Percentiles rank a stretch among this genome's conserved stretches.
Evolutionary conservation across 768 basidiomycete species (phyloP).

Genomic region (Postia placenta): DNA sequence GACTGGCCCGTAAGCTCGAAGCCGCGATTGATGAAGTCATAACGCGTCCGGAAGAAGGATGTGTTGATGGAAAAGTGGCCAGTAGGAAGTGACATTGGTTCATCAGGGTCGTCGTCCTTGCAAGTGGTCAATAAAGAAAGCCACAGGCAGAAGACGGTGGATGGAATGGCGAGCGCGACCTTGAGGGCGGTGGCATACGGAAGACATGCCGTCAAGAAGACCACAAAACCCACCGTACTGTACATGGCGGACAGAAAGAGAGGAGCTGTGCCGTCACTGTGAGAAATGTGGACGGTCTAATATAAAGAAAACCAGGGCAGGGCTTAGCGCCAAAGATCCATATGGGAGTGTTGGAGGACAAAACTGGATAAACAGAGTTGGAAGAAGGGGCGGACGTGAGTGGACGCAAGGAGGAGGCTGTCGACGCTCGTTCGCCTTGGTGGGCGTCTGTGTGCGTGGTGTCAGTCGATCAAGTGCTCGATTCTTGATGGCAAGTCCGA

Average conservation of each 20-base stretch:
- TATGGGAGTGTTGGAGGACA: neutral
- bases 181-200: slow-evolving; percentile 28
- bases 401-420: neutral
- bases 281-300: neutral
- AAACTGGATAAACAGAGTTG: neutral
- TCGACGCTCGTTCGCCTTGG: neutral
- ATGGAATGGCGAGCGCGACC: slow-evolving; percentile 27
- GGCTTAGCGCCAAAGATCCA: too few species aligned
- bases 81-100: slow-evolving; percentile 54
- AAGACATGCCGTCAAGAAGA: slow-evolving; percentile 29
- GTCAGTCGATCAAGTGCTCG: neutral
- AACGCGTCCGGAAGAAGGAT: slow-evolving; percentile 64
- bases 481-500: neutral
- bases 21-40: slow-evolving; percentile 69
- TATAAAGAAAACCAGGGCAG: neutral
- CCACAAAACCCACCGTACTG: neutral
- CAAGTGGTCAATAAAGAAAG: slow-evolving; percentile 16
- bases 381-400: neutral
- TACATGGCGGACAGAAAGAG: neutral
- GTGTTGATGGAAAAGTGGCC: slow-evolving; percentile 49
- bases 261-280: neutral
- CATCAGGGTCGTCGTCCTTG: slow-evolving; percentile 39
- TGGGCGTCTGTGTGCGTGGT: too few species aligned
- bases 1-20: slow-evolving; percentile 62
- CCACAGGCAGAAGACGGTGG: slow-evolving; percentile 35